Conservation (phyloP, 2,329 filamentous ascomycete genomes). For the Colletotrichum godetiae region DNA sequence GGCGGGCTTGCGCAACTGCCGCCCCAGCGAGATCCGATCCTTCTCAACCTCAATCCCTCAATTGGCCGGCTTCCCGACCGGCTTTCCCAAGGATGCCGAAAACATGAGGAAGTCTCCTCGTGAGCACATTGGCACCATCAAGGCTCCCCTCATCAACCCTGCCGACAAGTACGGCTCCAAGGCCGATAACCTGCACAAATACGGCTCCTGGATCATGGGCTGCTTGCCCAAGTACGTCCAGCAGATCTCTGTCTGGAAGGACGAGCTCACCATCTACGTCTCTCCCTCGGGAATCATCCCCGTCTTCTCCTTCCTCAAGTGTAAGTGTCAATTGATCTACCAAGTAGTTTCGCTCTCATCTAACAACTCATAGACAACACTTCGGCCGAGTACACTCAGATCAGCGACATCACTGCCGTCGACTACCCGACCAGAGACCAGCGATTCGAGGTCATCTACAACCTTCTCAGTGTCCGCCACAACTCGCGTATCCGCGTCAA, state of each 20-base stretch:
- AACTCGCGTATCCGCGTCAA: constrained; percentile 98
- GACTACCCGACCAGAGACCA: constrained; percentile 96
- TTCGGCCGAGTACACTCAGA: constrained; percentile 93
- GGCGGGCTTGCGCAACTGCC: constrained; percentile 44
- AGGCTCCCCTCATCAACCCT: constrained; percentile 87
- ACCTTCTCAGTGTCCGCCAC: constrained; percentile 93
- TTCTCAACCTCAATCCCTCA: constrained; percentile 38
- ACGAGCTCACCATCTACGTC: constrained; percentile 96
- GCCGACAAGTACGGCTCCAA: constrained; percentile 92
- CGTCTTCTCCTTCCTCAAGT: constrained; percentile 93
- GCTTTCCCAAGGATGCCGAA: constrained; percentile 65
- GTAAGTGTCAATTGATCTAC: constrained; percentile 47
- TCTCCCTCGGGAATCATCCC: constrained; percentile 88
- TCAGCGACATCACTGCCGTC: constrained; percentile 92
- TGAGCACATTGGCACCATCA: constrained; percentile 67
- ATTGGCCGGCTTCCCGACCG: constrained; percentile 37
- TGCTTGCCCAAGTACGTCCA: constrained; percentile 98
- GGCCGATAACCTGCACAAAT: constrained; percentile 88
- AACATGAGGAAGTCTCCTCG: constrained; percentile 77
- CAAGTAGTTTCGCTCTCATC: neutral
- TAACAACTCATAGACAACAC: constrained; percentile 77
- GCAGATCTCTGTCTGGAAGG: constrained; percentile 99
- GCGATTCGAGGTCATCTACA: constrained; percentile 98
- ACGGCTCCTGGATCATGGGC: constrained; percentile 96
- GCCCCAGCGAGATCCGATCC: constrained; percentile 35